These are phyloP conservation scores for Thalassiosira livingstoniorum DNA, from an alignment of 352 stramenopile genomes.

Conservation along the genomic window DNA sequence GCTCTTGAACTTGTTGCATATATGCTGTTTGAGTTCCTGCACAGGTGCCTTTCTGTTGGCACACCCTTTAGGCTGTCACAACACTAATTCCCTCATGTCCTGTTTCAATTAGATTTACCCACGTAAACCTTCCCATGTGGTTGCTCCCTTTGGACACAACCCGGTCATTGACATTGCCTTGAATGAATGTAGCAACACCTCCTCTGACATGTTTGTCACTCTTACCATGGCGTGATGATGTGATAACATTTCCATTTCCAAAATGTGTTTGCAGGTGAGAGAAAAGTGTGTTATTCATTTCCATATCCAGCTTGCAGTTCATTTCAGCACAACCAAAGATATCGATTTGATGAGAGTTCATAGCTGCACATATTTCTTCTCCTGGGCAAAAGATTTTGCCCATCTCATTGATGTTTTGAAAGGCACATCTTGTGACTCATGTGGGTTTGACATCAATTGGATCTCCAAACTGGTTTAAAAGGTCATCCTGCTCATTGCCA, in stretches of 20 bases:
- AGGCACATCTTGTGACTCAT: background rate
- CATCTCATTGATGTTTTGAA: background rate
- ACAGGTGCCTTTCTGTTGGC: slow-evolving; percentile 3
- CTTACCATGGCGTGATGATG: background rate
- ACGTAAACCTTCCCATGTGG: background rate
- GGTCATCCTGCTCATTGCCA: too few relatives aligned
- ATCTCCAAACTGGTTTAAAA: too few relatives aligned
- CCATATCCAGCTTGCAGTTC: background rate
- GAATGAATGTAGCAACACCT: background rate
- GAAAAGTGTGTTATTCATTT: background rate
- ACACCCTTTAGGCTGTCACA: slow-evolving; percentile 37
- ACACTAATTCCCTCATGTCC: slow-evolving; percentile 22
- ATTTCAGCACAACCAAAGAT: background rate
- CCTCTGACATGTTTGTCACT: background rate
- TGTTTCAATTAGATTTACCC: background rate
- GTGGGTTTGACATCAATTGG: too few relatives aligned
- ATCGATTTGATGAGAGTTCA: background rate
- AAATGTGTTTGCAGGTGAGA: background rate
- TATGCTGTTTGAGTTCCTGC: slow-evolving; percentile 28
- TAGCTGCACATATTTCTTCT: background rate
- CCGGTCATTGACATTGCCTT: background rate
- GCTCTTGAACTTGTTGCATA: background rate
- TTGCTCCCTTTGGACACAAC: background rate
- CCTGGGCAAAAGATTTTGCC: background rate
- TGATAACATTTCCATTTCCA: background rate